Base-by-base conservation (phyloP, 352 stramenopile genomes). In the Globisporangium yorkense region DNA sequence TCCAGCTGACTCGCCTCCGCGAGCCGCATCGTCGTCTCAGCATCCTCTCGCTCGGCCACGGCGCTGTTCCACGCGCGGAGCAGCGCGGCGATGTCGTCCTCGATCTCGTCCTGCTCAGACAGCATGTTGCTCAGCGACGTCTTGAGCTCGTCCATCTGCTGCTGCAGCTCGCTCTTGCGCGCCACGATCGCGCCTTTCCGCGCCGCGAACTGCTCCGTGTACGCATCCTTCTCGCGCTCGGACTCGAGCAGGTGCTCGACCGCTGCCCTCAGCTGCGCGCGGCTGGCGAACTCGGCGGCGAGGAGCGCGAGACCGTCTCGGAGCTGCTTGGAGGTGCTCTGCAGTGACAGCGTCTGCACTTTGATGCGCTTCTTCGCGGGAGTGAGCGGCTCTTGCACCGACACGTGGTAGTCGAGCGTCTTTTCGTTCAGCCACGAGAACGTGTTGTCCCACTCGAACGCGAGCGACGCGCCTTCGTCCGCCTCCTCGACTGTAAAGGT, bases 361-460 rank as follows among this genome's bases (percentile, higher is more conserved):
- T 73, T 69, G 7, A 77, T 49, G 15, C 70, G 50, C 55, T 83
- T 55, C 47, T 74, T 71, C 39, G 71, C 62, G 2, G 52, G 54
- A 7, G 71, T 71, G 35, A 91, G 54, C 10, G 71, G 84, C 50
- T 90, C 74, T 13, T 87, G 70, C 3, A 94, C 70, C 5, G 78
- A 86, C 31, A 94, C 84, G 21, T 92, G 84, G 61, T 94, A 92
- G 58, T 92, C 84, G 41, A 94, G 55, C 1, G 84, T 94, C 63
- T 94, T 94, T 53, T 87, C 80, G 46, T 90, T 88, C 1, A 94
- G 68, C 84, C 84, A 94, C 24, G 81, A 91, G 54, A 92, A 94
- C 37, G 77, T 70, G 51, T 94, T 94, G 60, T 94, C 81, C 84
- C 84, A 94, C 41, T 80, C 71, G 48, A 92, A 94, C 20, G 71